A percentile compares a stretch with the other conserved stretches of the same genome.
Evolutionary conservation across 2,329 filamentous ascomycete species (phyloP).

Genomic region (Fusarium drepaniforme): DNA sequence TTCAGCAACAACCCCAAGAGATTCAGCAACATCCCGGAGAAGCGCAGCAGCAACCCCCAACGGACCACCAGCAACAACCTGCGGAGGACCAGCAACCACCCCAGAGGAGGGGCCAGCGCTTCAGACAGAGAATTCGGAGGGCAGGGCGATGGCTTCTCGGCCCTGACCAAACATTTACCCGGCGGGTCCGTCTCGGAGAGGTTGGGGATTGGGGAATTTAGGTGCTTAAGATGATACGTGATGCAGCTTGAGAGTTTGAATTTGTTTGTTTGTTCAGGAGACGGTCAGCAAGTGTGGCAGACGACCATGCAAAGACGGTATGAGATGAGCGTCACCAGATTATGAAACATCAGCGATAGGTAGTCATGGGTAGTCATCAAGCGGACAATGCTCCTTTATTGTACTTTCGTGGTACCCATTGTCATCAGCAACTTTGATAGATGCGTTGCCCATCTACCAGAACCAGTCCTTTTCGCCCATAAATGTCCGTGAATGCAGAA

Average conservation of each 20-base stretch:
- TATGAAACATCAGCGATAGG: slow-evolving; percentile 25
- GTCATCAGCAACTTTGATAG: slow-evolving; percentile 60
- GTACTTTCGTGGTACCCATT: slow-evolving; percentile 59
- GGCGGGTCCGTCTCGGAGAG: neutral
- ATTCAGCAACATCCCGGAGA: neutral
- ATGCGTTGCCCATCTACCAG: slow-evolving; percentile 61
- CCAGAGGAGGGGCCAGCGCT: neutral
- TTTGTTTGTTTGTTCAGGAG: neutral
- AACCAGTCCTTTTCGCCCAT: slow-evolving; percentile 69
- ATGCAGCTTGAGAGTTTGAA: neutral
- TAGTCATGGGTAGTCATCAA: slow-evolving; percentile 44
- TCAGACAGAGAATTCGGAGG: neutral
- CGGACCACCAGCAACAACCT: neutral
- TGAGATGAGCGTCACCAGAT: slow-evolving; percentile 13
- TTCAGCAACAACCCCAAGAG: neutral
- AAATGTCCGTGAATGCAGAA: slow-evolving; percentile 70
- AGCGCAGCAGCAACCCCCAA: neutral
- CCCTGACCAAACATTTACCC: neutral
- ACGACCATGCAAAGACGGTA: neutral
- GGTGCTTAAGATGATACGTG: neutral
- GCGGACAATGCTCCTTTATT: slow-evolving; percentile 56
- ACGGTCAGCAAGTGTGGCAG: neutral
- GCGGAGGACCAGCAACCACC: neutral
- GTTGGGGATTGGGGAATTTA: neutral
- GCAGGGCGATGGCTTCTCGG: neutral